Evolutionary conservation across 2,329 filamentous ascomycete species (phyloP).

Genomic region (Sordariomycetes sp.): DNA sequence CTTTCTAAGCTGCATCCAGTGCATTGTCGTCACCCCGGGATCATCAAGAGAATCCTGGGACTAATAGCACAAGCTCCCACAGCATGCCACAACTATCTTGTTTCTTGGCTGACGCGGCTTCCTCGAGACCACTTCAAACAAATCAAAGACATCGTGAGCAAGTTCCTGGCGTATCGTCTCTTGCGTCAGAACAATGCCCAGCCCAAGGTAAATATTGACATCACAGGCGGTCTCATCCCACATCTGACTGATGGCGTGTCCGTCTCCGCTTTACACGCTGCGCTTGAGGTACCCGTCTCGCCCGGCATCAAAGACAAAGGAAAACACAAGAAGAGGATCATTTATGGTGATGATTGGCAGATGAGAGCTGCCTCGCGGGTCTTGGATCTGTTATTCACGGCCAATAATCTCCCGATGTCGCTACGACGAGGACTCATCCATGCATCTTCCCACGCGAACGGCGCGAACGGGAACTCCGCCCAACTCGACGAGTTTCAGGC

Average conservation of each 20-base stretch:
- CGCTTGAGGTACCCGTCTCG: slow-evolving; percentile 39
- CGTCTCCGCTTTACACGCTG: slow-evolving; percentile 63
- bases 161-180: slow-evolving; percentile 72
- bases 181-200: slow-evolving; percentile 57
- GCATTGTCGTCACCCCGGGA: slow-evolving; percentile 23
- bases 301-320: neutral
- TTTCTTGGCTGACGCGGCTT: slow-evolving; percentile 66
- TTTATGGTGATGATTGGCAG: slow-evolving; percentile 82
- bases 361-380: slow-evolving; percentile 68
- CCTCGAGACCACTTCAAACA: slow-evolving; percentile 54
- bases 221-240: slow-evolving; percentile 57
- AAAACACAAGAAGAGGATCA: slow-evolving; percentile 21
- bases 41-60: slow-evolving; percentile 75
- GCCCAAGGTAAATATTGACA: slow-evolving; percentile 43
- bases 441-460: neutral
- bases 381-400: slow-evolving; percentile 68
- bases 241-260: slow-evolving; percentile 54
- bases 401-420: slow-evolving; percentile 48
- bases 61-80: slow-evolving; percentile 63
- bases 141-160: slow-evolving; percentile 62
- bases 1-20: neutral
- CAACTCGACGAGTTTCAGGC: slow-evolving; percentile 15
- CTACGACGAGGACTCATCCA: neutral
- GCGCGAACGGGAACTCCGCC: slow-evolving; percentile 15
- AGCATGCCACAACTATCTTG: slow-evolving; percentile 63